Evolutionary conservation across 805 yeast genomes (phyloP).

Genomic region (Saccharomyces eubayanus): DNA sequence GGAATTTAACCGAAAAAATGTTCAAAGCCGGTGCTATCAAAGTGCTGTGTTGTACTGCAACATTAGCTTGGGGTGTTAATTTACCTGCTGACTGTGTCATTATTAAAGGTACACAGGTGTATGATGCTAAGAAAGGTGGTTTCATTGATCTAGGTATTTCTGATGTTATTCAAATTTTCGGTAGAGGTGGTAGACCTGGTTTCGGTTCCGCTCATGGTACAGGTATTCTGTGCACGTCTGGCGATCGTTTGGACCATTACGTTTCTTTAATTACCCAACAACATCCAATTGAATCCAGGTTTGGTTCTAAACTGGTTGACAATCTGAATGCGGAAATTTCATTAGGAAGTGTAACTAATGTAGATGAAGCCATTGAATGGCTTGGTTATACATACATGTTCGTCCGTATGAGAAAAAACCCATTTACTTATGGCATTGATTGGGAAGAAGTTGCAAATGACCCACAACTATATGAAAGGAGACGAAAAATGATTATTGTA

Average conservation of each 20-base stretch:
- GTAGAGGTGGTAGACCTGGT: slow-evolving; percentile 99
- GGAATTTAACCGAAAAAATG: slow-evolving; percentile 83
- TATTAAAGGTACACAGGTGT: slow-evolving; percentile 92
- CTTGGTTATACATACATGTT: slow-evolving; percentile 92
- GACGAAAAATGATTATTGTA: slow-evolving; percentile 64
- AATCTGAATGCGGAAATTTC: slow-evolving; percentile 95
- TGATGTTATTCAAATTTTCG: slow-evolving; percentile 95
- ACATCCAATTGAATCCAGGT: slow-evolving; percentile 87
- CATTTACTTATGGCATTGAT: slow-evolving; percentile 82
- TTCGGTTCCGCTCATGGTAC: slow-evolving; percentile 80
- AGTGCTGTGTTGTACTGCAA: slow-evolving; percentile 91
- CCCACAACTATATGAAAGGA: slow-evolving; percentile 62
- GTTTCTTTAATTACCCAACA: slow-evolving; percentile 86
- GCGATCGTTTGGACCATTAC: slow-evolving; percentile 77
- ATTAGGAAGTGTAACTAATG: slow-evolving; percentile 86
- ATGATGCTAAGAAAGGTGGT: slow-evolving; percentile 92
- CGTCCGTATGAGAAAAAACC: slow-evolving; percentile 91
- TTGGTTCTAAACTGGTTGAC: slow-evolving; percentile 73
- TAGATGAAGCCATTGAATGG: slow-evolving; percentile 95
- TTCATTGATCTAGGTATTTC: slow-evolving; percentile 88
- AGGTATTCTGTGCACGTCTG: slow-evolving; percentile 80
- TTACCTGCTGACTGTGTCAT: slow-evolving; percentile 97
- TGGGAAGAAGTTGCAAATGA: slow-evolving; percentile 82
- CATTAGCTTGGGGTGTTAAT: slow-evolving; percentile 99
- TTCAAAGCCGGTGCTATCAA: slow-evolving; percentile 78